phyloP scores from a whole-genome alignment of 129 eudicot species.

The Apium graveolens region DNA sequence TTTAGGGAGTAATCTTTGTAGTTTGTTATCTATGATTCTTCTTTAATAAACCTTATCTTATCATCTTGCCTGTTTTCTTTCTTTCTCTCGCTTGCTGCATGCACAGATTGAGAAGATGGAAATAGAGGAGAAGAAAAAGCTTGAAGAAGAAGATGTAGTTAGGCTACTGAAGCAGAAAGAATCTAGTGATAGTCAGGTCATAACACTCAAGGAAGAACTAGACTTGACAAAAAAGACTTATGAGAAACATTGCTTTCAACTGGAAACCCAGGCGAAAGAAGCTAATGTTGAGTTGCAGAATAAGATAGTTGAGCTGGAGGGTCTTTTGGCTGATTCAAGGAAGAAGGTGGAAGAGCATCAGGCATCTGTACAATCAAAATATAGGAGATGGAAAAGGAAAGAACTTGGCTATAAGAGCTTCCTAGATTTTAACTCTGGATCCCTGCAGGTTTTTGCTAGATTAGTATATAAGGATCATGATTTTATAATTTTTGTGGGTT shows the following conservation, averaged over 20 bases:
- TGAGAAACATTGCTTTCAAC: conserved; percentile 31
- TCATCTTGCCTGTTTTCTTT: background rate
- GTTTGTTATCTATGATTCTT: background rate
- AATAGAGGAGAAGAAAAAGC: conserved; percentile 58
- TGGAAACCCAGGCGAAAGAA: conserved; percentile 41
- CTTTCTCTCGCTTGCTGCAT: conserved; percentile 8
- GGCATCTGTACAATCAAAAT: conserved; percentile 52
- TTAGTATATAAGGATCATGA: background rate
- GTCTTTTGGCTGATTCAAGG: conserved; percentile 41
- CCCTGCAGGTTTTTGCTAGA: conserved; percentile 46
- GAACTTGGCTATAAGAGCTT: conserved; percentile 52
- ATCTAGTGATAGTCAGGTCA: conserved; percentile 30
- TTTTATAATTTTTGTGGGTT: background rate
- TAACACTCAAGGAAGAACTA: conserved; percentile 35
- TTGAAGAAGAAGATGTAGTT: conserved; percentile 42
- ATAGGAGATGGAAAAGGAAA: conserved; percentile 50
- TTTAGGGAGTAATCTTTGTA: no score
- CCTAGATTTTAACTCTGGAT: conserved; percentile 50
- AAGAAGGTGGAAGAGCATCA: conserved; percentile 67
- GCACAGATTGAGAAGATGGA: conserved; percentile 48
- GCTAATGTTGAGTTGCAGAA: conserved; percentile 43
- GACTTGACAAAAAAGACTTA: conserved; percentile 28
- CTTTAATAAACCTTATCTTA: background rate
- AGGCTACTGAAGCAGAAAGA: conserved; percentile 49
- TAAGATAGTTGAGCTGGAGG: conserved; percentile 48